A percentile compares a stretch with the other conserved stretches of the same genome.
Conservation (phyloP, 345 rosid species). For the Pistacia vera region DNA sequence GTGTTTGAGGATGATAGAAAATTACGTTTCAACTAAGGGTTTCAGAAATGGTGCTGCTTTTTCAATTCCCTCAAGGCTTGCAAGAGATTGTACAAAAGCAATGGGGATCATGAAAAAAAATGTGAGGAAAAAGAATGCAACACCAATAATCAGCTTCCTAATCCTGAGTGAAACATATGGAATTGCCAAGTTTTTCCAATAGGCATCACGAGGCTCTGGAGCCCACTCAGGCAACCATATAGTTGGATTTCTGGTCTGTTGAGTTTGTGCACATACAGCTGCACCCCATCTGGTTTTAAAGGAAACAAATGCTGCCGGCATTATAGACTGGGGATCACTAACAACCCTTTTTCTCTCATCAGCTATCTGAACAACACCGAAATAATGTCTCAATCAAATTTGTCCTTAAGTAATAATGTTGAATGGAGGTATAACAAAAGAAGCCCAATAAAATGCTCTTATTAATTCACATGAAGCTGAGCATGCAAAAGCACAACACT, state of each 20-base stretch:
- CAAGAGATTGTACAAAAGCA: slow-evolving; percentile 87
- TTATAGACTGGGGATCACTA: slow-evolving; percentile 67
- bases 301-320: slow-evolving; percentile 97
- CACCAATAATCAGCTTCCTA: slow-evolving; percentile 66
- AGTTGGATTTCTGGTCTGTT: slow-evolving; percentile 86
- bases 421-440: neutral
- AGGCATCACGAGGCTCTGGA: slow-evolving; percentile 82
- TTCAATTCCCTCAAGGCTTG: slow-evolving; percentile 81
- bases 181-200: slow-evolving; percentile 81
- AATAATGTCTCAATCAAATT: slow-evolving; percentile 10
- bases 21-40: slow-evolving; percentile 66
- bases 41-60: slow-evolving; percentile 69
- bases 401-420: neutral
- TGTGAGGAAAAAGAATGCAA: slow-evolving; percentile 92
- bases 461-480: neutral
- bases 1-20: slow-evolving; percentile 8
- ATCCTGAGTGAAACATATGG: slow-evolving; percentile 79
- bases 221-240: slow-evolving; percentile 96
- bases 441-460: neutral
- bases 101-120: slow-evolving; percentile 96
- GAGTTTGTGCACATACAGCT: slow-evolving; percentile 85
- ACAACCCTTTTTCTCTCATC: slow-evolving; percentile 60
- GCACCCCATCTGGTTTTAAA: slow-evolving; percentile 94
- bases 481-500: neutral
- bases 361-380: slow-evolving; percentile 53